Evolutionary conservation across 352 stramenopile species (phyloP), one percentile per base, ranked within the genome.

Genomic region (Phytophthora nicotianae): DNA sequence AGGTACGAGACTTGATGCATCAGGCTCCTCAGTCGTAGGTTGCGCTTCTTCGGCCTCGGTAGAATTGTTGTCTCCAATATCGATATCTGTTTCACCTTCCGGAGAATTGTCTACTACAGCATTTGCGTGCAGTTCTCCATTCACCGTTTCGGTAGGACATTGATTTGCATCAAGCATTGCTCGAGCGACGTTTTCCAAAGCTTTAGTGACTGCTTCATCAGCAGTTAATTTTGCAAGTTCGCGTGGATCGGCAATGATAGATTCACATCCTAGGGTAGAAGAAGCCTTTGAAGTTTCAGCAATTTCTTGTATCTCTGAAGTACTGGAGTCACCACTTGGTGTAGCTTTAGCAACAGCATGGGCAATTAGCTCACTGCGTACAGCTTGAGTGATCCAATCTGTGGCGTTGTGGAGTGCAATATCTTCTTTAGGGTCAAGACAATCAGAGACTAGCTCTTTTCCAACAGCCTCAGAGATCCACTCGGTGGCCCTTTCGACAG

Each of bases 201-300:
- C 58, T 7, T 27, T 43, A 6, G 43, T 13, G 17, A 67, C 27
- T 50, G 41, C 59, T 5, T 14, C 40, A 3, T 62, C 53, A n/a
- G 48, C 50, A 27, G 50, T 62, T 3, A 23, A 16, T 37, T 66
- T 50, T 14, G 65, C 59, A 35, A 74, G 38, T 20, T 27, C 60
- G 10, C 20, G 49, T 13, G 62, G 14, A 10, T 40, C 10, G 23
- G 16, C 17, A 11, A 50, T n/a, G 9, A 40, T 32, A 26, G 21
- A 16, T 11, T 45, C 24, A 32, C 5, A 14, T 19, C 24, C 19
- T 61, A 19, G 62, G 10, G 57, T 32, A 1, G 32, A 47, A 23
- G 62, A 7, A 46, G 43, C 13, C 16, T 55, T 32, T n/a, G 14
- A 10, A 3, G 23, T 11, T 17, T 0, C n/a, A 37, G 8, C 3